phyloP scores from a whole-genome alignment of 1,284 basidiomycete genomes.

The Ustilago curta region DNA sequence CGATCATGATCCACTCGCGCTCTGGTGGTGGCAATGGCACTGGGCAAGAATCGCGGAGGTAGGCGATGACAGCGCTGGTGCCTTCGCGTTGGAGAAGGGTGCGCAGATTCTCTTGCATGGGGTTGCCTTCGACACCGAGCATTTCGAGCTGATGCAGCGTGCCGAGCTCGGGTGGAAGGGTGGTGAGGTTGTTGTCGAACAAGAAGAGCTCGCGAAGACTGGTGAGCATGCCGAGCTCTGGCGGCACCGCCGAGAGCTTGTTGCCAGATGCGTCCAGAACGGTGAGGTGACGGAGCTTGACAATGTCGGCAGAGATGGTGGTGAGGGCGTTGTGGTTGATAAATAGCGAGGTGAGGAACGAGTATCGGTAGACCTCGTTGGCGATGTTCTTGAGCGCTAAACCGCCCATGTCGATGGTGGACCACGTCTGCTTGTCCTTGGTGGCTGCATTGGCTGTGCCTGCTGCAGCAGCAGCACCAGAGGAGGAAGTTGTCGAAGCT shows the following conservation, averaged over 20 bases:
- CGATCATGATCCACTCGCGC: conserved; percentile 82
- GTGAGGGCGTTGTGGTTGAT: conserved; percentile 95
- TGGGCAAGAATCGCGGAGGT: conserved; percentile 87
- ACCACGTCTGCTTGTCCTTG: conserved; percentile 75
- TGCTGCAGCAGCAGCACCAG: too few species aligned
- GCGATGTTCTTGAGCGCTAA: conserved; percentile 92
- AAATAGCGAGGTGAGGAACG: conserved; percentile 94
- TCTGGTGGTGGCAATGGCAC: conserved; percentile 84
- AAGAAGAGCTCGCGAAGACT: conserved; percentile 90
- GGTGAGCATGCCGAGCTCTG: conserved; percentile 91
- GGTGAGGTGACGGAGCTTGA: conserved; percentile 85
- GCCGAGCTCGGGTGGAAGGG: conserved; percentile 88
- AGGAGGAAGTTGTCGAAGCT: conserved; percentile 6
- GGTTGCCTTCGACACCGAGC: conserved; percentile 95
- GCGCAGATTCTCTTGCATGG: conserved; percentile 82
- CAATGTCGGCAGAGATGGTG: conserved; percentile 83
- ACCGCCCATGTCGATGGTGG: conserved; percentile 94
- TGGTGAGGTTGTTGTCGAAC: conserved; percentile 91
- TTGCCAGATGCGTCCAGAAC: conserved; percentile 94
- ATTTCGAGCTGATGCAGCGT: conserved; percentile 92
- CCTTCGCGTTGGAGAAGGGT: conserved; percentile 91
- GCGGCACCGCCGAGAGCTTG: conserved; percentile 81
- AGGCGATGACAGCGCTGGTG: conserved; percentile 85
- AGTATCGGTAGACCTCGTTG: conserved; percentile 83
- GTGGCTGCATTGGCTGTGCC: conserved; percentile 6